phyloP scores from a whole-genome alignment of 208 protist species.

The Trypanosoma caninum region DNA sequence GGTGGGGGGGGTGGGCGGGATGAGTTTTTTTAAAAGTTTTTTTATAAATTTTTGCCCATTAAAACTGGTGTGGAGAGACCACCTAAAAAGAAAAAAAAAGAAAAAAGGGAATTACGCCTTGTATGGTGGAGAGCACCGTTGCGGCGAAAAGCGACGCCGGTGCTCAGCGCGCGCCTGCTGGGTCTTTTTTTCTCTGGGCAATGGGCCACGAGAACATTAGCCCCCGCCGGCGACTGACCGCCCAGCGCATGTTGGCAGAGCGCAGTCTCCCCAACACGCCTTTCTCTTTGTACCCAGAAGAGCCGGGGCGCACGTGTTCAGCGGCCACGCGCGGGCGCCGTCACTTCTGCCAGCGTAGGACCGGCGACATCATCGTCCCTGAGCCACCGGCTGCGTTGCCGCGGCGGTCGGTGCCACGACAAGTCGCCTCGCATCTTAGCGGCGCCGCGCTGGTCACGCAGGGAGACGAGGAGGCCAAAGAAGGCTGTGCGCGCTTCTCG shows the following conservation, averaged over 20 bases:
- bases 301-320: constrained; percentile 6
- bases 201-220: constrained; percentile 50
- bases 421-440: constrained; percentile 5
- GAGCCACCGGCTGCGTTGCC: background rate
- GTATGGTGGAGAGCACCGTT: too few species aligned
- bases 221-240: constrained; percentile 28
- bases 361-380: background rate
- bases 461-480: too few species aligned
- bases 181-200: constrained; percentile 59
- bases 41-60: too few species aligned
- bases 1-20: too few species aligned
- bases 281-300: constrained; percentile 43
- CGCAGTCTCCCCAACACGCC: constrained; percentile 58
- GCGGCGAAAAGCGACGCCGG: too few species aligned
- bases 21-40: too few species aligned
- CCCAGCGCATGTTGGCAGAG: constrained; percentile 25
- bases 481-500: background rate
- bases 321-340: constrained; percentile 28
- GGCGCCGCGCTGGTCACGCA: background rate
- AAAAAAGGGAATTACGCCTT: constrained; percentile 45
- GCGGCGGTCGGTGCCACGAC: constrained; percentile 1
- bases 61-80: too few species aligned
- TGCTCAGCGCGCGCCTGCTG: constrained; percentile 41
- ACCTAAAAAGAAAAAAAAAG: constrained; percentile 5
- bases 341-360: constrained; percentile 21